Percentiles rank a stretch among this genome's conserved stretches.
Conservation (phyloP, 768 basidiomycete genomes). For the Russula emetica region DNA sequence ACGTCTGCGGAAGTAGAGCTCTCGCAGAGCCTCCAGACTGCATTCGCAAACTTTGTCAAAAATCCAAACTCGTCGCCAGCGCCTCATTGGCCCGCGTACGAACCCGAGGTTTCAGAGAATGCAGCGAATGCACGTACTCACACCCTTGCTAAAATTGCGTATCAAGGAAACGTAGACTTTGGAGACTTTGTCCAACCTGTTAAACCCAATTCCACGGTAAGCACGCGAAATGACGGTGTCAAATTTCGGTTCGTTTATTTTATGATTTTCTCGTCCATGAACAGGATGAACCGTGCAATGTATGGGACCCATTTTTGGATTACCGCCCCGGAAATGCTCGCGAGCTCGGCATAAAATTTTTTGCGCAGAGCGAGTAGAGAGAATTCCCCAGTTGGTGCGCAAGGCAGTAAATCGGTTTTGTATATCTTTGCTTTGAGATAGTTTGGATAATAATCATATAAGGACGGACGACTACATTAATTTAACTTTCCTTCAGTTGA, state of each 20-base stretch:
- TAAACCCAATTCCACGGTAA: constrained; percentile 1
- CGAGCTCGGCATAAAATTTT: too few species aligned
- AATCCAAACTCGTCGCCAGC: constrained; percentile 9
- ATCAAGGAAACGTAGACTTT: constrained; percentile 3
- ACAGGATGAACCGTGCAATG: constrained; percentile 4
- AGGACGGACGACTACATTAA: too few species aligned
- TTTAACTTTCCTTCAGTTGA: too few species aligned
- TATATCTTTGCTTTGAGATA: too few species aligned
- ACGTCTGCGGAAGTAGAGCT: constrained; percentile 29
- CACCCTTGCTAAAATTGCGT: constrained; percentile 15
- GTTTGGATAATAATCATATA: too few species aligned
- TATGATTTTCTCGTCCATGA: background rate
- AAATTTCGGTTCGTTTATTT: background rate
- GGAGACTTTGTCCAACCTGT: constrained; percentile 1
- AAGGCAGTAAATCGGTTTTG: too few species aligned
- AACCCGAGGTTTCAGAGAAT: background rate
- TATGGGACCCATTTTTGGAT: constrained; percentile 3
- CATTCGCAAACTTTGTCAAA: constrained; percentile 16
- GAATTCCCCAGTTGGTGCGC: too few species aligned
- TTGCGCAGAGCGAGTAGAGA: too few species aligned
- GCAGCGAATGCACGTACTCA: background rate
- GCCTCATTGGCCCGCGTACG: constrained; percentile 12
- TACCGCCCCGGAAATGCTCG: background rate
- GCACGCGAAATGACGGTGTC: background rate
- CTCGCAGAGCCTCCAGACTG: constrained; percentile 28